Base-by-base conservation (phyloP, 306 rosid genomes). In the Castanea sativa region DNA sequence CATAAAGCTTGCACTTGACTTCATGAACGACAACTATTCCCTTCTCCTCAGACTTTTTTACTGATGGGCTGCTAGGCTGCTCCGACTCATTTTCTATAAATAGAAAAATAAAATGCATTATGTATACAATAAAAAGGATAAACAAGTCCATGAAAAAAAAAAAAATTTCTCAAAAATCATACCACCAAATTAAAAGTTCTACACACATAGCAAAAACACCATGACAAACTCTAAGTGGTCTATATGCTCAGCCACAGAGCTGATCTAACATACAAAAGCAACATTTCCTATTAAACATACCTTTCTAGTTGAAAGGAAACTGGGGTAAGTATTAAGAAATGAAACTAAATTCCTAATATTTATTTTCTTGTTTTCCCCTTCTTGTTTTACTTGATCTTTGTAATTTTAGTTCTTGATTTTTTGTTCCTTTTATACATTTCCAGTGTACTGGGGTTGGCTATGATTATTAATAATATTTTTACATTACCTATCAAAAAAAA, bases 31-130 rank as follows among this genome's bases (percentile, higher is more conserved):
- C 92, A 38, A 83, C 78, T 60, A 93, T 87, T 71, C 99, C 99
- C 87, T 87, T 87, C 90, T 96, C 99, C 88, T 91, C 93, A 43
- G 91, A 79, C 79, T 93, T 93, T 80, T 93, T 90, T 51, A 96
- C 92, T 6, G 99, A 96, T 78, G 99, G 99, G 87, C 99, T 96
- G 83, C 96, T 85, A 73, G 99, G 99, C 80, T 81, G 92, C 91
- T 90, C 93, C 83, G 77, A 41, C 20, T 90, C 99, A 78, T 89
- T 84, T 73, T 93, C 98, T 96, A 78, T 51, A 63, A 82, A 70
- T 84, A 87, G 74, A 77, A 38, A 15, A 71, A 73, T 52, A 84
- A 53, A 5, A 79, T 52, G 30, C 83, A 76, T n/a, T 78, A 57
- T 59, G 13, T 56, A 74, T 14, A 49, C 53, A 29, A 1, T 20